These are phyloP conservation scores for Pythium angustatum DNA, from an alignment of 352 stramenopile genomes.

Conservation along the genomic window DNA sequence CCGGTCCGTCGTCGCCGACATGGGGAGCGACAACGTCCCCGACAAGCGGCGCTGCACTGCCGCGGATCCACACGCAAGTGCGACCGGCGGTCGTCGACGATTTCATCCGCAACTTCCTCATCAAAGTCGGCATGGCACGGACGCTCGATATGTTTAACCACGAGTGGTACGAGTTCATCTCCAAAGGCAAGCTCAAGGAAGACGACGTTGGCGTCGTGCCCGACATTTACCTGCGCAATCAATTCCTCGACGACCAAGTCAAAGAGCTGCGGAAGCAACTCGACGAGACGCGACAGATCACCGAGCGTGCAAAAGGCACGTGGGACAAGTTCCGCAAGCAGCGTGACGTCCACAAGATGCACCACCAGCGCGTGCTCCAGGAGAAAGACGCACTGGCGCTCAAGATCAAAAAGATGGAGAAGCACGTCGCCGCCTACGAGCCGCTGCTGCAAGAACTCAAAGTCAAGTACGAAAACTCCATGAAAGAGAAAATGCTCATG, in stretches of 20 bases:
- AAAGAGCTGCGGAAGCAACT: constrained; percentile 82
- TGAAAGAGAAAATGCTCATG: constrained; percentile 98
- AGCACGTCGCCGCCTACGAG: constrained; percentile 92
- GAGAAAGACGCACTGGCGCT: constrained; percentile 92
- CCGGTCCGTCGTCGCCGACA: constrained; percentile 1
- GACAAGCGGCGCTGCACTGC: constrained; percentile 10
- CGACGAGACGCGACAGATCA: constrained; percentile 88
- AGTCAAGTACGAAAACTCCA: constrained; percentile 92
- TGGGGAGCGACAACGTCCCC: constrained; percentile 2
- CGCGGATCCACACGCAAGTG: constrained; percentile 63
- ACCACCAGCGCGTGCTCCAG: constrained; percentile 94
- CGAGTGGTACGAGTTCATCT: constrained; percentile 95
- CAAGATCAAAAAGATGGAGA: constrained; percentile 92
- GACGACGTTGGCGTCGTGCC: constrained; percentile 91
- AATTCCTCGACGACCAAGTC: constrained; percentile 91
- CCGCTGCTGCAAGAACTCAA: constrained; percentile 92
- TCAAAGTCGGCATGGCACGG: constrained; percentile 89
- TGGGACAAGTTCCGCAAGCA: constrained; percentile 96
- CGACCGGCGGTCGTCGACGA: constrained; percentile 91
- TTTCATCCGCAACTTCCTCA: constrained; percentile 95
- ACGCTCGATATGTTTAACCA: constrained; percentile 95
- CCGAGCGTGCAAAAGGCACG: constrained; percentile 88
- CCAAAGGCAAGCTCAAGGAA: constrained; percentile 90
- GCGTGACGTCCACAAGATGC: constrained; percentile 95
- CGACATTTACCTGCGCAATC: constrained; percentile 94